Base-by-base conservation (phyloP, 805 yeast genomes). In the Teunomyces stri region DNA sequence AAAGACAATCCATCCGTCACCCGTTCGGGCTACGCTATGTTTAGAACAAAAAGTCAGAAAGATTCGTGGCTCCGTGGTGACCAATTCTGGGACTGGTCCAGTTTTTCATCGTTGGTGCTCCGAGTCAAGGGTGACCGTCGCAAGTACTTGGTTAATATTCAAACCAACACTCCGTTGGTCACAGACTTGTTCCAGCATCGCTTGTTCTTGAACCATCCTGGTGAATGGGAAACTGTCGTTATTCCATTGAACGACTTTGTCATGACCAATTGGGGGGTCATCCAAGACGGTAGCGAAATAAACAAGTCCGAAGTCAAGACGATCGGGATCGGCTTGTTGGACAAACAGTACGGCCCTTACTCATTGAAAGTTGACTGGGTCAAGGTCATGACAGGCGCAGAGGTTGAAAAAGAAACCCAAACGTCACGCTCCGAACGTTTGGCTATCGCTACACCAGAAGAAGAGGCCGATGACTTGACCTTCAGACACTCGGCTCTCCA, bases 101-200 rank as follows among this genome's bases (percentile, higher is more conserved):
- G 73, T 25, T 84, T 67, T 62, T 75, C 76, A 44, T 84, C 83
- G 53, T 66, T 88, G 55, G 85, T 83, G 31, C 59, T 88, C 59
- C 70, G 87, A 45, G 89, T 87, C n/a, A 78, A 81, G 51, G 89
- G 89, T 18, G 88, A 85, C 61, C 70, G 79, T 48, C 69, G 96
- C 48, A 84, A 84, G 64, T 89, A 86, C 64, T 78, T 85, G 64
- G 83, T 89, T 38, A 89, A 89, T 58, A 75, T 89, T 43, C 96
- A 89, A 68, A 84, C 92, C 10, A 89, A 87, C 58, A 81, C 89
- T 1, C 85, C 91, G 28, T 77, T 85, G 50, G 77, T 82, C 6
- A 85, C 92, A 1, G 96, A 89, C 64, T 69, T 89, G 52, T 89
- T 81, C 65, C 96, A 89, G 65, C 96, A 89, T 64, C 67, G 96